Conservation (phyloP, 306 rosid species). For the Prunus kanzakura region DNA sequence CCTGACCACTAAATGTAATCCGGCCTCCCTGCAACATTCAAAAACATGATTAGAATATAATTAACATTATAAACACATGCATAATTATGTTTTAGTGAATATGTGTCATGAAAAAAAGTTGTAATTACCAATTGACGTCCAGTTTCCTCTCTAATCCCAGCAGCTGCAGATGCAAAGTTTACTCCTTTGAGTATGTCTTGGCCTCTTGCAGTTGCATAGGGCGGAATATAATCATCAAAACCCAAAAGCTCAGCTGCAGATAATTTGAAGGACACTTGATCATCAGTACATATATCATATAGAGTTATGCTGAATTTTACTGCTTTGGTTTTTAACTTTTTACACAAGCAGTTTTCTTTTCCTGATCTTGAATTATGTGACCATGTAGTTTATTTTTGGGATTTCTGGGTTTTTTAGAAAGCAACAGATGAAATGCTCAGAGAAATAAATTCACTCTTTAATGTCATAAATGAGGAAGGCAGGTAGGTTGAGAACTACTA, state of each 20-base stretch:
- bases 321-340: not conserved
- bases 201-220: conserved; percentile 58
- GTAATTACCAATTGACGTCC: conserved; percentile 77
- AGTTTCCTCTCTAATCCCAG: conserved; percentile 94
- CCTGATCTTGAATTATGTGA: not conserved
- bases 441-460: not conserved
- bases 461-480: not conserved
- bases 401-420: not conserved
- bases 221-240: conserved; percentile 64
- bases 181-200: conserved; percentile 68
- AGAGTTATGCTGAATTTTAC: not conserved
- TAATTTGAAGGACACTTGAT: not conserved
- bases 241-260: conserved; percentile 79
- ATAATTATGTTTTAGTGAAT: not conserved
- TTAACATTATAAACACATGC: not conserved
- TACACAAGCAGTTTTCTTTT: not conserved
- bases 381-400: not conserved
- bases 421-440: not conserved
- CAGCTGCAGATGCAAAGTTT: conserved; percentile 96
- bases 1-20: conserved; percentile 81
- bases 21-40: conserved; percentile 59
- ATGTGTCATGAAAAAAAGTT: not conserved
- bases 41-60: not conserved
- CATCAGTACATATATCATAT: not conserved
- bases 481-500: not conserved